Evolutionary conservation across 1,284 basidiomycete species (phyloP).

Genomic region (Ganoderma leucocontextum): DNA sequence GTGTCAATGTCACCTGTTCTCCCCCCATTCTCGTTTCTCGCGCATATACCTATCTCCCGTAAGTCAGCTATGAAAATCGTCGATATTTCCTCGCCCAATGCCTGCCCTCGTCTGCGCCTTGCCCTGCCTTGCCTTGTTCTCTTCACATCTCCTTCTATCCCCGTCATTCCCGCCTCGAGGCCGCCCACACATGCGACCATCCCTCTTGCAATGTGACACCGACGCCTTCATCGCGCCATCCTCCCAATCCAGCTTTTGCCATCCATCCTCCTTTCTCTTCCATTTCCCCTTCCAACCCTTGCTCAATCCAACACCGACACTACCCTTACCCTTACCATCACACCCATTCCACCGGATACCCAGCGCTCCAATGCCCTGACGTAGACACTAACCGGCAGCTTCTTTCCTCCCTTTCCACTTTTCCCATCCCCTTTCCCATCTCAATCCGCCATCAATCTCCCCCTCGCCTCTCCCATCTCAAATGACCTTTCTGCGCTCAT

Average conservation of each 20-base stretch:
- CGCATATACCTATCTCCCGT: neutral
- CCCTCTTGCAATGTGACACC: neutral
- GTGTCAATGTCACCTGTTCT: neutral
- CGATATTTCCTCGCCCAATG: neutral
- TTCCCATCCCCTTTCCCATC: slow-evolving; percentile 5
- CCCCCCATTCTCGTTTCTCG: neutral
- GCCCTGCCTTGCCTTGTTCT: neutral
- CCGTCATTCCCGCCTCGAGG: slow-evolving; percentile 28
- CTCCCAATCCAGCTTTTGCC: slow-evolving; percentile 6
- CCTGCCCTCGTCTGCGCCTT: neutral
- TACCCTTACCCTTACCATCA: neutral
- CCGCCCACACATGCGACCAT: neutral
- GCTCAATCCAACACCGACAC: neutral
- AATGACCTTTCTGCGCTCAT: slow-evolving; percentile 2
- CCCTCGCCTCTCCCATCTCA: neutral
- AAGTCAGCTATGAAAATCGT: neutral
- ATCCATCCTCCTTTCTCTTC: neutral
- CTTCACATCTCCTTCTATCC: slow-evolving; percentile 18
- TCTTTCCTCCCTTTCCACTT: slow-evolving; percentile 14
- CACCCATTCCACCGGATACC: neutral
- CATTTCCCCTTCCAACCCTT: neutral
- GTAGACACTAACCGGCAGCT: neutral
- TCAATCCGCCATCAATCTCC: slow-evolving; percentile 3
- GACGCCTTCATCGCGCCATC: slow-evolving; percentile 14
- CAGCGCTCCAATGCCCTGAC: neutral